These are phyloP conservation scores for Bromus sterilis DNA, from an alignment of 176 grass and related monocot genomes.

Conservation along the genomic window DNA sequence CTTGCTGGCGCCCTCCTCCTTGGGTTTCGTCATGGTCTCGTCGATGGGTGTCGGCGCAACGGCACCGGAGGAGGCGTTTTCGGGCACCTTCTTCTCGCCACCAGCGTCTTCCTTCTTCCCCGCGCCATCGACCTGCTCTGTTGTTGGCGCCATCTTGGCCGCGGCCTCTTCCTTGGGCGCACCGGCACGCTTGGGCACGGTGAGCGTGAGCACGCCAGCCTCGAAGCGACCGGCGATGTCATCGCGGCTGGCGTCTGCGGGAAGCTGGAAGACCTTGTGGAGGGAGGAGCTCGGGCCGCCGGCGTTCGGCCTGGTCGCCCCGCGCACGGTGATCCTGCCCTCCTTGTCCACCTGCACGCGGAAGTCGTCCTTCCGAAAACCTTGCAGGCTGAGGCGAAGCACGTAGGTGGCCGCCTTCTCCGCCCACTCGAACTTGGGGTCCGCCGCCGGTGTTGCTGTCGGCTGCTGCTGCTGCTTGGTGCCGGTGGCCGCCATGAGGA, in stretches of 20 bases:
- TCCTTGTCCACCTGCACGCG: constrained; percentile 38
- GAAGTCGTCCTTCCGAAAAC: constrained; percentile 56
- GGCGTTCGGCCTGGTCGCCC: background rate
- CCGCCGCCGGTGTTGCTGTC: background rate
- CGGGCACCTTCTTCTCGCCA: too few species aligned
- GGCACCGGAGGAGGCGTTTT: too few species aligned
- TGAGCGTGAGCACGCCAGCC: constrained; percentile 28
- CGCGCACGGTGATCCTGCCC: constrained; percentile 47
- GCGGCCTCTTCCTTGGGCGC: background rate
- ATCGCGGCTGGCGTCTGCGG: constrained; percentile 22
- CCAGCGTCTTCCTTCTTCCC: too few species aligned
- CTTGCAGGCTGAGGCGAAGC: background rate
- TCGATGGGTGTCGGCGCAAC: background rate
- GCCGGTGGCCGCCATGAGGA: background rate
- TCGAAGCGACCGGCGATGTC: constrained; percentile 37
- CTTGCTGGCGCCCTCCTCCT: background rate
- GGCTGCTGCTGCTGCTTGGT: background rate
- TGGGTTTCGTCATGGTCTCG: background rate
- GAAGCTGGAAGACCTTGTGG: constrained; percentile 44
- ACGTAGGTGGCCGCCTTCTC: background rate
- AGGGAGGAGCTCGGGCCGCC: background rate
- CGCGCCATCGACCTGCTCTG: background rate
- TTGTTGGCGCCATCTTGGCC: background rate
- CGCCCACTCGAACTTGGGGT: background rate
- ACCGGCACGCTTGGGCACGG: constrained; percentile 22